phyloP scores from a whole-genome alignment of 345 rosid genomes.

The Brassica juncea region DNA sequence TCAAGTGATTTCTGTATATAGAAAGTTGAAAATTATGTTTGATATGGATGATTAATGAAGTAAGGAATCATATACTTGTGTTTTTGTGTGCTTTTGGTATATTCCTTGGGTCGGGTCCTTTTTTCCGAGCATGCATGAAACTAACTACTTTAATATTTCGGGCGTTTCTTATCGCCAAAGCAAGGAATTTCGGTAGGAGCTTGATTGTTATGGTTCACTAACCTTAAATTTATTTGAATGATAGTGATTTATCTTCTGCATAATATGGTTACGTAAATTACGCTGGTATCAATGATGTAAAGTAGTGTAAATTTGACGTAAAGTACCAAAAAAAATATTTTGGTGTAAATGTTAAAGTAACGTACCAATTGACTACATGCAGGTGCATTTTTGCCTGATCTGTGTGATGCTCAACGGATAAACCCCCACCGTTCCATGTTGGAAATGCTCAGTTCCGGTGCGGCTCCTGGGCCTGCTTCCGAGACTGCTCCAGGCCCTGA shows the following conservation, averaged over 20 bases:
- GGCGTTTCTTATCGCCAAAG: slow-evolving; percentile 26
- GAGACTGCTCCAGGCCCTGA: slow-evolving; percentile 10
- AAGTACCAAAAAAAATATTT: neutral
- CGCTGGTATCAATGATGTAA: neutral
- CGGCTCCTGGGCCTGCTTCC: slow-evolving; percentile 50
- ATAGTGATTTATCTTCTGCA: neutral
- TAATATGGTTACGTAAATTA: neutral
- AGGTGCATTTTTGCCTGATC: slow-evolving; percentile 91
- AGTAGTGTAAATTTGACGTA: slow-evolving; percentile 2
- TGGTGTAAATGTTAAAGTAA: too few species aligned
- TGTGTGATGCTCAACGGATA: slow-evolving; percentile 59
- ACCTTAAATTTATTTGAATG: neutral
- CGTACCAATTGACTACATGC: slow-evolving; percentile 19
- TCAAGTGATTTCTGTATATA: neutral
- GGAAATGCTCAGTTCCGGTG: slow-evolving; percentile 69
- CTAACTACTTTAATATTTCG: slow-evolving; percentile 7
- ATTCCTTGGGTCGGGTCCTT: neutral
- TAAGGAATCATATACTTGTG: neutral
- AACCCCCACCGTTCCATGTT: slow-evolving; percentile 80
- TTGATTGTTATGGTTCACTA: slow-evolving; percentile 29
- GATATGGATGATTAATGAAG: neutral
- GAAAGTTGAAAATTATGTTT: neutral
- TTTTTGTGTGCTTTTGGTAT: neutral
- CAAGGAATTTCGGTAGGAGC: slow-evolving; percentile 26
- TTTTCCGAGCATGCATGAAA: slow-evolving; percentile 18